A percentile compares a stretch with the other conserved stretches of the same genome.
Evolutionary conservation across 2,329 filamentous ascomycete genomes (phyloP).

Genomic region (Echinosphaeria canescens): DNA sequence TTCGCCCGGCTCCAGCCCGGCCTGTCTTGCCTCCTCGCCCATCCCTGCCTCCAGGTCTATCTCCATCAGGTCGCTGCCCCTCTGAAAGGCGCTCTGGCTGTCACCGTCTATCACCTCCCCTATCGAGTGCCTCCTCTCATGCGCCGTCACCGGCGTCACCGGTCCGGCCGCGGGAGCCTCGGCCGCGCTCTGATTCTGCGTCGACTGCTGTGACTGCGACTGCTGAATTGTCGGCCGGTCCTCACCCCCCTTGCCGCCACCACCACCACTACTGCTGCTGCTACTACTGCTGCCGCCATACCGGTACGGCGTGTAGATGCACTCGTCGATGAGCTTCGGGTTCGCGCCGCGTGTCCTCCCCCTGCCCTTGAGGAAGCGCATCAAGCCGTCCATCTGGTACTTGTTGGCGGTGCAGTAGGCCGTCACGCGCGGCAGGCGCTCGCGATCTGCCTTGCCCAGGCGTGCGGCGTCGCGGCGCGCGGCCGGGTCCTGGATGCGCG

Average conservation of each 20-base stretch:
- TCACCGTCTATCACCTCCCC: slow-evolving; percentile 49
- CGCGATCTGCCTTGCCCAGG: slow-evolving; percentile 80
- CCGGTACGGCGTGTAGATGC: slow-evolving; percentile 86
- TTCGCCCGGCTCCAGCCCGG: no score
- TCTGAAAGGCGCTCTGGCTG: slow-evolving; percentile 22
- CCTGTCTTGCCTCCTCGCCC: no score
- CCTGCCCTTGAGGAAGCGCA: slow-evolving; percentile 78
- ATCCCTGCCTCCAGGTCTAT: no score
- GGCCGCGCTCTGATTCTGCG: slow-evolving; percentile 6
- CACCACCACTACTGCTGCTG: no score
- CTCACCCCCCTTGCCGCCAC: neutral
- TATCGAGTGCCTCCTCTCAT: slow-evolving; percentile 55
- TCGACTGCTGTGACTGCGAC: no score
- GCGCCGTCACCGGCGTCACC: slow-evolving; percentile 19
- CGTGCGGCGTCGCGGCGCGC: slow-evolving; percentile 81
- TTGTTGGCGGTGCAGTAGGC: slow-evolving; percentile 90
- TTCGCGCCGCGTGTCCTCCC: slow-evolving; percentile 51
- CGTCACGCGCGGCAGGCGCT: slow-evolving; percentile 72
- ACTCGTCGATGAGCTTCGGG: slow-evolving; percentile 92
- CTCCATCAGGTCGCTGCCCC: slow-evolving; percentile 43
- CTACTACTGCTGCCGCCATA: slow-evolving; percentile 36
- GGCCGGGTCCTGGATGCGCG: slow-evolving; percentile 89
- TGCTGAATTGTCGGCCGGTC: no score
- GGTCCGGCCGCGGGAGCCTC: slow-evolving; percentile 14
- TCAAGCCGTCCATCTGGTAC: slow-evolving; percentile 75